Percentiles rank a stretch among this genome's conserved stretches.
phyloP scores from a whole-genome alignment of 2,329 filamentous ascomycete species.

The Pyricularia sp. region DNA sequence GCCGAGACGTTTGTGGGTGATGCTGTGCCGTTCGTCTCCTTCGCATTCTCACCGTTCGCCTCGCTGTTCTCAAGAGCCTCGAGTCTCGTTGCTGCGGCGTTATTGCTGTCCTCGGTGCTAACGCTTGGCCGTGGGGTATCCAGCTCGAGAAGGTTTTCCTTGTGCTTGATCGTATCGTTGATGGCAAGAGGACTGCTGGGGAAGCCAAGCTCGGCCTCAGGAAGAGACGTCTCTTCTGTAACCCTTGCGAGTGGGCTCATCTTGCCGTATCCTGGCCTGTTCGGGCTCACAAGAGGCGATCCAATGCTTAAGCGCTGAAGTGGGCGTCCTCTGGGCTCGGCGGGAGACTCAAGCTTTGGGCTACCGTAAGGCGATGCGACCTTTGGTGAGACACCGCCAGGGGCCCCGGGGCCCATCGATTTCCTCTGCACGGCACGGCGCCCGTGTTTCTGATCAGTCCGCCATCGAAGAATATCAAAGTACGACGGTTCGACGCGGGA shows the following conservation, averaged over 20 bases:
- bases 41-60: conserved; percentile 6
- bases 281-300: conserved; percentile 51
- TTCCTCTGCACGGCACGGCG: conserved; percentile 42
- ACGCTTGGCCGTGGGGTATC: conserved; percentile 36
- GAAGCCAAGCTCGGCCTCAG: conserved; percentile 14
- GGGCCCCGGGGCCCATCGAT: conserved; percentile 30
- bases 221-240: conserved; percentile 48
- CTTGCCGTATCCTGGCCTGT: conserved; percentile 51
- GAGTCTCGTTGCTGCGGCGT: conserved; percentile 12
- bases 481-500: conserved; percentile 84
- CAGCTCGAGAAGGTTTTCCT: conserved; percentile 40
- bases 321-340: conserved; percentile 54
- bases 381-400: conserved; percentile 28
- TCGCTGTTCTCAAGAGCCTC: conserved; percentile 16
- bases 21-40: not conserved
- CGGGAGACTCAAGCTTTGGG: conserved; percentile 40
- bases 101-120: conserved; percentile 8
- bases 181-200: conserved; percentile 6
- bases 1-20: conserved; percentile 6
- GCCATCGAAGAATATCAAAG: conserved; percentile 89
- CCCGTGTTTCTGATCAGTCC: conserved; percentile 89
- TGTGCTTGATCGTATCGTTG: conserved; percentile 25
- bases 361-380: conserved; percentile 47
- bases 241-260: conserved; percentile 62
- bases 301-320: conserved; percentile 56